Evolutionary conservation across 306 rosid genomes (phyloP), one percentile per base, ranked within the genome.

Genomic region (Trifolium repens): DNA sequence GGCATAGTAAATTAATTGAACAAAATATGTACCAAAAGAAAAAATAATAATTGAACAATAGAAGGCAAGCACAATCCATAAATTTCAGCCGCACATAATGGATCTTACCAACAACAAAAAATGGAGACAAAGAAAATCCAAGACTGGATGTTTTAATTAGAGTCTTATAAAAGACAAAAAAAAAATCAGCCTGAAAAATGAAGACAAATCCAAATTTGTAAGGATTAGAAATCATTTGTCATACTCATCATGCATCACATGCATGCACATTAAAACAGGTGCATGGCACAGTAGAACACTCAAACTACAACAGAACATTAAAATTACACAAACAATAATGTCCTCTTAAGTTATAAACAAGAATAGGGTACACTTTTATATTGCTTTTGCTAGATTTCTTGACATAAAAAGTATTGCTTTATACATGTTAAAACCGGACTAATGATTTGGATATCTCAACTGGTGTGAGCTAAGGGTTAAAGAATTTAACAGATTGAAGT

Each of bases 341-440:
- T 3, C 50, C 16, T 46, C 4, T 13, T 13, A 46, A 46, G 52
- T 46, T 13, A 46, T 46, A 46, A 13, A 46, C n/a, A 46, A 1
- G 5, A 59, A 55, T 60, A 75, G 62, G 50, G 5, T 22, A 49
- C 69, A 73, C 37, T 42, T 42, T 54, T 78, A 78, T 64, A 44
- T 7, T 73, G 69, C 72, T 73, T 62, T 74, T 79, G 70, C 76
- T 52, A 52, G 71, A 19, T 78, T 57, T 39, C 43, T 72, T 60
- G 47, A 75, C 80, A 53, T 63, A 83, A 76, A 79, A 73, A 64
- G 59, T 59, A 70, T 80, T 65, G 40, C 26, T 81, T 81, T 79
- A 77, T 88, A 79, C 87, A 79, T 52, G 81, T 84, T 79, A 74
- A 13, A 44, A 12, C 77, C 80, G 17, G 57, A 71, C 81, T 30